phyloP scores from a whole-genome alignment of 176 grass and related monocot species.

The Carex cristatella region DNA sequence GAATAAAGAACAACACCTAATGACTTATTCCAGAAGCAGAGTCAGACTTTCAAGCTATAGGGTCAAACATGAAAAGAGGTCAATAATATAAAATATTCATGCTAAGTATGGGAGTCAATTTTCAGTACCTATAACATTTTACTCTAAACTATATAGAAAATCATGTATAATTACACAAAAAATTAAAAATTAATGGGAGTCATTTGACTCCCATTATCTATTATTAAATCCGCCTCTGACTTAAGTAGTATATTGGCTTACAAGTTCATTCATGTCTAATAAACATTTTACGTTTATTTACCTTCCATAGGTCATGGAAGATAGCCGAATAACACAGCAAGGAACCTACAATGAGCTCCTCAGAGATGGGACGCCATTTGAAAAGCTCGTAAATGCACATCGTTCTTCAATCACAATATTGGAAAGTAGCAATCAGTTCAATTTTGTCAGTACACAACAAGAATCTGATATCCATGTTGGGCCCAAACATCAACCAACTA shows the following conservation, averaged over 20 bases:
- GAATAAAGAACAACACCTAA: background rate
- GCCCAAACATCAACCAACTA: constrained; percentile 5
- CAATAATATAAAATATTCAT: no score
- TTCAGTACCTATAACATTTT: no score
- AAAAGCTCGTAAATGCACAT: constrained; percentile 75
- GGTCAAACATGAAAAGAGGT: no score
- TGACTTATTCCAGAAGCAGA: background rate
- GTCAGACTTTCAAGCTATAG: no score
- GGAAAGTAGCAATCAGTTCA: constrained; percentile 35
- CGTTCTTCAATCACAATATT: constrained; percentile 55
- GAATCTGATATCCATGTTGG: constrained; percentile 7
- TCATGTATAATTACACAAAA: no score
- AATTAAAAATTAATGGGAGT: no score
- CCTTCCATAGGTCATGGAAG: constrained; percentile 70
- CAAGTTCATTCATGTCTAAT: background rate
- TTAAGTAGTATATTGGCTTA: background rate
- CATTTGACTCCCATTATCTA: no score
- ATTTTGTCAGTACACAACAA: constrained; percentile 20
- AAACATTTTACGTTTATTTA: background rate
- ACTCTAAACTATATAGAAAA: no score
- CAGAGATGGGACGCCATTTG: constrained; percentile 68
- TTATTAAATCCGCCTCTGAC: no score
- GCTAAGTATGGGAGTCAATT: no score
- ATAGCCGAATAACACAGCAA: constrained; percentile 52
- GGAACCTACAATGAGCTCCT: constrained; percentile 63